A percentile compares a stretch with the other conserved stretches of the same genome.
These are phyloP conservation scores for Pyrenophora tritici-repentis DNA, from an alignment of 2,329 filamentous ascomycete species.

Conservation along the genomic window DNA sequence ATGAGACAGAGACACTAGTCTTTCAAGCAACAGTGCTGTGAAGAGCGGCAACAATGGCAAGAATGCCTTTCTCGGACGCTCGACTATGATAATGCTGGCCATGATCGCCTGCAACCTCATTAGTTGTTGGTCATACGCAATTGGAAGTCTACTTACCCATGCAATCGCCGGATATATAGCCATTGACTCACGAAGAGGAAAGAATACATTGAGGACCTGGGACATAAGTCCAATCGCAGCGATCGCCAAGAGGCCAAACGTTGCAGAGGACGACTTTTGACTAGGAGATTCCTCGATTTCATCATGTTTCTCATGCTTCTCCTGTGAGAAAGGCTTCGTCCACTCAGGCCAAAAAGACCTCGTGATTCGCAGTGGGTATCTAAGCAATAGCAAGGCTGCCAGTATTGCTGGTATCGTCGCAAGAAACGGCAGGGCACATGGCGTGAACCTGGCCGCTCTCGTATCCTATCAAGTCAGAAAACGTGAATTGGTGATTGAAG, in stretches of 20 bases:
- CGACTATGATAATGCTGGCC: conserved; percentile 43
- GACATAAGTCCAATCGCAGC: conserved; percentile 33
- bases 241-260: conserved; percentile 32
- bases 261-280: conserved; percentile 34
- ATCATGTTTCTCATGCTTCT: conserved; percentile 36
- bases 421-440: conserved; percentile 50
- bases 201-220: conserved; percentile 33
- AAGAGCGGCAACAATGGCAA: conserved; percentile 48
- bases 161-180: conserved; percentile 37
- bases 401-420: conserved; percentile 46
- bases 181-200: conserved; percentile 20
- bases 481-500: background rate
- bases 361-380: conserved; percentile 41
- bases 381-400: conserved; percentile 45
- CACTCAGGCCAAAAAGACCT: conserved; percentile 53
- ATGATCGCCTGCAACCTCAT: conserved; percentile 41
- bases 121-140: conserved; percentile 1
- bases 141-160: conserved; percentile 34
- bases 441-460: conserved; percentile 45
- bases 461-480: conserved; percentile 37
- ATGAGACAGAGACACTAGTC: conserved; percentile 40
- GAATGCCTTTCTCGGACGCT: conserved; percentile 51
- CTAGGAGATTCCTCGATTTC: conserved; percentile 36
- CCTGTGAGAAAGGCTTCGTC: conserved; percentile 56
- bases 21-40: conserved; percentile 41